Evolutionary conservation across 495 filamentous ascomycete species (phyloP).

Genomic region (Penicillium salamii): DNA sequence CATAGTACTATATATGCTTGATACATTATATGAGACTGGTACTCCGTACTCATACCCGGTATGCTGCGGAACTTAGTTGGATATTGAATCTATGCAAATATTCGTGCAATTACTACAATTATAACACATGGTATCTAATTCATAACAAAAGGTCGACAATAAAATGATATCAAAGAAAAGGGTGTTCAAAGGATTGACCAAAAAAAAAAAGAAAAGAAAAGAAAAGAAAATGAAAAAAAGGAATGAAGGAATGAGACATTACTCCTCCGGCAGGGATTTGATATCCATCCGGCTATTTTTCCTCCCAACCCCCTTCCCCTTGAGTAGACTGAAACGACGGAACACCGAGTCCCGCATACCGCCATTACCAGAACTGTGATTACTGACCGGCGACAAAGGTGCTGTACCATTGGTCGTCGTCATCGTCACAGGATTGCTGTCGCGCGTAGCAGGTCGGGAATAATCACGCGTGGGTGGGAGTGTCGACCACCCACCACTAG

Average conservation of each 20-base stretch:
- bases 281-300: slow-evolving; percentile 47
- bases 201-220: slow-evolving; percentile 9
- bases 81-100: too few relatives aligned
- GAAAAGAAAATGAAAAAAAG: slow-evolving; percentile 5
- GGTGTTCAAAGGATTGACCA: slow-evolving; percentile 1
- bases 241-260: slow-evolving; percentile 14
- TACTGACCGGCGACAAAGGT: slow-evolving; percentile 4
- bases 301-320: slow-evolving; percentile 43
- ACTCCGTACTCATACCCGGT: too few relatives aligned
- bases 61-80: too few relatives aligned
- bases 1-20: too few relatives aligned
- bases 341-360: slow-evolving; percentile 45
- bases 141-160: slow-evolving; percentile 25
- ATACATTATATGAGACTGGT: too few relatives aligned
- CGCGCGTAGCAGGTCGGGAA: slow-evolving; percentile 34
- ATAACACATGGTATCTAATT: not conserved
- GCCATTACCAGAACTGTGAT: slow-evolving; percentile 15
- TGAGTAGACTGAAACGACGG: slow-evolving; percentile 47
- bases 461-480: slow-evolving; percentile 39
- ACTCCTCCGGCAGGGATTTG: slow-evolving; percentile 40
- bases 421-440: slow-evolving; percentile 24
- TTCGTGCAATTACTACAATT: not conserved
- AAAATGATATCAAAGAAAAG: slow-evolving; percentile 3
- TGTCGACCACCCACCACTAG: slow-evolving; percentile 39
- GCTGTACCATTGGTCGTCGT: slow-evolving; percentile 11